Conservation (phyloP, 768 basidiomycete species). For the Gloeostereum incarnatum region DNA sequence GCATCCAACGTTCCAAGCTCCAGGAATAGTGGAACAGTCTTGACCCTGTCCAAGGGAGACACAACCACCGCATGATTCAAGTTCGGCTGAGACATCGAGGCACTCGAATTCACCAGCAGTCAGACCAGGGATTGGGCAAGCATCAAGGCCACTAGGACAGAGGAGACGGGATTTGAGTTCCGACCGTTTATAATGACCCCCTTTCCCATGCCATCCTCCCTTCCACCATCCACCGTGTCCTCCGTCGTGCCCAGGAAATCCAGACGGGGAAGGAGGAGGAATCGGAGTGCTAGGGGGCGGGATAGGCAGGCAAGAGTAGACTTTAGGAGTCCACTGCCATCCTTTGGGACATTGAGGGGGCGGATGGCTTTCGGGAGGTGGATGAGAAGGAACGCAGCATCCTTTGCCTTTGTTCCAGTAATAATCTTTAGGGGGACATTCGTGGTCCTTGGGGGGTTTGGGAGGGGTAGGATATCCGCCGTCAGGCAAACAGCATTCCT, state of each 20-base stretch:
- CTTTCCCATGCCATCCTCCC: slow-evolving; percentile 10
- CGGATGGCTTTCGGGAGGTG: slow-evolving; percentile 26
- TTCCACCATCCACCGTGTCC: slow-evolving; percentile 4
- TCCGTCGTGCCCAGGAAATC: slow-evolving; percentile 12
- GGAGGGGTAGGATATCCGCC: slow-evolving; percentile 30
- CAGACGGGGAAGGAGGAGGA: slow-evolving; percentile 26
- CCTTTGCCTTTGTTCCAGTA: slow-evolving; percentile 38
- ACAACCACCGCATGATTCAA: slow-evolving; percentile 75
- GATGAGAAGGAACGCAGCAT: slow-evolving; percentile 45
- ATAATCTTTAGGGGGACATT: slow-evolving; percentile 36
- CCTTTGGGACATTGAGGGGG: slow-evolving; percentile 39
- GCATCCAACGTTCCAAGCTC: slow-evolving; percentile 68
- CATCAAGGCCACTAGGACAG: slow-evolving; percentile 46
- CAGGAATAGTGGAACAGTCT: slow-evolving; percentile 62
- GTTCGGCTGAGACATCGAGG: slow-evolving; percentile 51
- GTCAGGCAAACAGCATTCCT: slow-evolving; percentile 32
- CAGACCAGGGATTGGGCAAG: slow-evolving; percentile 43
- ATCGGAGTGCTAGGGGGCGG: slow-evolving; percentile 20
- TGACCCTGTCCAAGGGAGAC: slow-evolving; percentile 48
- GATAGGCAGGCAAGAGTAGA: slow-evolving; percentile 31
- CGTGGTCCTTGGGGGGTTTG: slow-evolving; percentile 35
- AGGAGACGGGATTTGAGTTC: slow-evolving; percentile 28
- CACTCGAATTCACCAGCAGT: slow-evolving; percentile 43
- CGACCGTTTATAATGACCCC: slow-evolving; percentile 12
- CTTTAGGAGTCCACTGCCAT: slow-evolving; percentile 34